These are phyloP conservation scores for Boletellus emodensis DNA, from an alignment of 768 basidiomycete species.

Conservation along the genomic window DNA sequence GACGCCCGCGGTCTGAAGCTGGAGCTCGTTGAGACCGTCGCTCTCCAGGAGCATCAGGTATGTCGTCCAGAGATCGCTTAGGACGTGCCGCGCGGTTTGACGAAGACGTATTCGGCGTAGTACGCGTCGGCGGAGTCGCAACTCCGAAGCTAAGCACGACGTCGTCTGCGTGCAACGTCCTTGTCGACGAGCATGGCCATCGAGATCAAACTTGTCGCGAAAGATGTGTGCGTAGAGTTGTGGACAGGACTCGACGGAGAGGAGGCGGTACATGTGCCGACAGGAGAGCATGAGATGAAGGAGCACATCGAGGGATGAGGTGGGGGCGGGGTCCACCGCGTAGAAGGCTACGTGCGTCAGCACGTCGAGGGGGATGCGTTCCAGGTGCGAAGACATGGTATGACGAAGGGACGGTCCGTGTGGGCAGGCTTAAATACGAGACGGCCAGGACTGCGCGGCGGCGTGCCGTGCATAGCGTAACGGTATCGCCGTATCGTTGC, in stretches of 20 bases:
- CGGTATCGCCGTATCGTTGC: conserved; percentile 30
- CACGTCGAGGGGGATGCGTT: conserved; percentile 51
- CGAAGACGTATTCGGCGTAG: conserved; percentile 44
- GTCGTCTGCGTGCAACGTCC: conserved; percentile 33
- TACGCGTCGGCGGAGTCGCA: conserved; percentile 44
- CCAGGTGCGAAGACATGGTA: conserved; percentile 45
- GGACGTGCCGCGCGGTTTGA: conserved; percentile 24
- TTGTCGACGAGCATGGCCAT: conserved; percentile 21
- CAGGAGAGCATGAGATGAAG: conserved; percentile 44
- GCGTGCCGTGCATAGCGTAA: conserved; percentile 34
- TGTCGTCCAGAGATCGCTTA: conserved; percentile 52
- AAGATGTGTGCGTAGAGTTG: conserved; percentile 58
- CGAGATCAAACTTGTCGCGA: conserved; percentile 44
- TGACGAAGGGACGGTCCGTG: conserved; percentile 13
- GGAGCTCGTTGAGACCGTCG: conserved; percentile 43
- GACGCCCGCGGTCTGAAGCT: conserved; percentile 42
- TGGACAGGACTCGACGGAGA: conserved; percentile 42
- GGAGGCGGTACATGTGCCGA: conserved; percentile 39
- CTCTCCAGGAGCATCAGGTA: conserved; percentile 62
- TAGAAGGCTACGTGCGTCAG: conserved; percentile 53
- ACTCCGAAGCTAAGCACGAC: conserved; percentile 44
- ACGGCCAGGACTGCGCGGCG: conserved; percentile 21
- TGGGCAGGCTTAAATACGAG: conserved; percentile 23
- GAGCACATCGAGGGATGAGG: conserved; percentile 40
- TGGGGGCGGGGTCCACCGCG: conserved; percentile 36